A percentile compares a stretch with the other conserved stretches of the same genome.
phyloP scores from a whole-genome alignment of 768 basidiomycete species.

The Clavaria fumosa region DNA sequence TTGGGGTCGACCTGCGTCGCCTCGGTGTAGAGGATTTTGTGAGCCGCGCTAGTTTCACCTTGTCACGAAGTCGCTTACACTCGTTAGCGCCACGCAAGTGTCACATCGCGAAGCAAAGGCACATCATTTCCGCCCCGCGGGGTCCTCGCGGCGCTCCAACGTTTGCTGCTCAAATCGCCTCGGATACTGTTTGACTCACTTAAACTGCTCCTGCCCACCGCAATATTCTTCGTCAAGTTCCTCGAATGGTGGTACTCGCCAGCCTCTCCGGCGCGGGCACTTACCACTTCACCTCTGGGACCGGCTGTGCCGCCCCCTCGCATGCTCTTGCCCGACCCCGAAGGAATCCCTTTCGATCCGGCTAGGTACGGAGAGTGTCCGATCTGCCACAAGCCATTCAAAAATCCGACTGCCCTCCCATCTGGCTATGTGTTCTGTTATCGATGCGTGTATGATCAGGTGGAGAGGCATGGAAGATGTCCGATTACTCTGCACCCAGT shows the following conservation, averaged over 20 bases:
- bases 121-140: slow-evolving; percentile 20
- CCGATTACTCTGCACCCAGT: slow-evolving; percentile 75
- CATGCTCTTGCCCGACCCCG: slow-evolving; percentile 60
- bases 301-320: slow-evolving; percentile 65
- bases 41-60: slow-evolving; percentile 16
- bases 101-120: slow-evolving; percentile 17
- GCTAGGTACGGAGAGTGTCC: slow-evolving; percentile 72
- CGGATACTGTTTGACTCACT: slow-evolving; percentile 61
- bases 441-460: slow-evolving; percentile 73
- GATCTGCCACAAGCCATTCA: slow-evolving; percentile 53
- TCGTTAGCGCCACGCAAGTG: slow-evolving; percentile 27
- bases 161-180: slow-evolving; percentile 37
- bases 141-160: slow-evolving; percentile 28
- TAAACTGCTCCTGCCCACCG: slow-evolving; percentile 64
- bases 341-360: slow-evolving; percentile 47
- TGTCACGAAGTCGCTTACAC: slow-evolving; percentile 1
- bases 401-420: slow-evolving; percentile 81
- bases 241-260: slow-evolving; percentile 99
- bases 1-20: slow-evolving; percentile 71
- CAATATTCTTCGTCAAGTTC: slow-evolving; percentile 92
- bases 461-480: slow-evolving; percentile 64
- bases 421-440: slow-evolving; percentile 95
- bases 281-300: slow-evolving; percentile 45
- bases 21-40: slow-evolving; percentile 70
- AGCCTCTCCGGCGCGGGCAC: slow-evolving; percentile 65